Evolutionary conservation across 768 basidiomycete genomes (phyloP), one percentile per base, ranked within the genome.

Genomic region (Phylloporus sp.): DNA sequence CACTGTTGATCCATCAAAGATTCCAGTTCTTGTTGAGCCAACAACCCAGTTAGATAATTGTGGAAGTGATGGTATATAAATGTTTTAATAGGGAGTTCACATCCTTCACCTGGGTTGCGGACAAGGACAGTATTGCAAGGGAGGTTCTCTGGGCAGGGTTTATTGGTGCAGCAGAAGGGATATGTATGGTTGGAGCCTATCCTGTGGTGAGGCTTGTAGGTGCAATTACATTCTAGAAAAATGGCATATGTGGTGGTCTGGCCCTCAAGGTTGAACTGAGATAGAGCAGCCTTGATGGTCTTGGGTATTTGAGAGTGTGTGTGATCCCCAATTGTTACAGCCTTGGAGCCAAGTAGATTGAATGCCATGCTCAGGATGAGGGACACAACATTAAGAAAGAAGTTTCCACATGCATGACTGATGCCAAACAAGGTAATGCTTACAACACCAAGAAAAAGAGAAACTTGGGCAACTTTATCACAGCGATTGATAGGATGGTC

Each of bases 1-100:
- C 42, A 55, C 9, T 26, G 37, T 18, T 17, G 23, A 20, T 57
- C 46, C 48, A 61, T 49, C 4, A 49, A 22, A 9, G 4, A 13
- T 14, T 52, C 48, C 0, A 61, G 20, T 1, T 50, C 49, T 4
- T 31, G 53, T 6, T 35, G 9, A 4, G 42, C 15, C 15, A 42
- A 23, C 1, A 48, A n/a, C 0, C 31, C 21, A 1, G 39, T 23
- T 3, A 50, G 21, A n/a, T 50, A 41, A 9, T 40, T 10, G n/a
- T 50, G 39, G 15, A 50, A 45, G 11, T 48, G 42, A 9, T 48
- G 29, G 17, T 48, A 48, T 6, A 42, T 6, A 7, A 48, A 48
- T 1, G 24, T 5, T 10, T 48, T 48, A 26, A 48, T 36, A 9
- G 46, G 45, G 20, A 8, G 0, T 17, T 47, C 24, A 14, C 26